Evolutionary conservation across 768 basidiomycete genomes (phyloP), one percentile per base, ranked within the genome.

Genomic region (Russula compacta): DNA sequence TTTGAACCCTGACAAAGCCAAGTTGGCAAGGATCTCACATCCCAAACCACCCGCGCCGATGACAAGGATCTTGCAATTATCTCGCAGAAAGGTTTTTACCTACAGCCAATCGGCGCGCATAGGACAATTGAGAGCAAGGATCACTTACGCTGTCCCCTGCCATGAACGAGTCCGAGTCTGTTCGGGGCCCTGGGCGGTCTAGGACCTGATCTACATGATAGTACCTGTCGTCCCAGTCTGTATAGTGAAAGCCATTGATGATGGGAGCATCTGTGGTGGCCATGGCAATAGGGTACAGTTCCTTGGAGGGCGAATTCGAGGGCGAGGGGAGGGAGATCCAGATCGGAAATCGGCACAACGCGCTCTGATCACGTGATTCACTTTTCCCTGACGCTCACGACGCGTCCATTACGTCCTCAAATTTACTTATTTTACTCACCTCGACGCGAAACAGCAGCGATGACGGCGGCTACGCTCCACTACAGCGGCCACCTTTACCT

Each of bases 11-110:
- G 92, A 89, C 67, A 98, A 75, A 24, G 97, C 95, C 53, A 99
- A 82, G 74, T 98, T 97, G 61, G 95, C 90, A 44, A 99, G 79
- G 66, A 98, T 98, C 78, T 99, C 97, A 74, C 89, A 99, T 11
- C 97, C 97, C 44, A 99, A 78, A 58, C 97, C 97, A 38, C 97
- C 97, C 33, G 97, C 97, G 36, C 97, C 97, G 69, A 99, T 98
- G 65, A 98, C 95, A 46, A 98, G 83, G 67, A 98, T 88, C 78
- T 97, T 98, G 71, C 88, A 87, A 64, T 87, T 76, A 49, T 83
- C 80, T 55, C 93, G 76, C 17, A 99, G 78, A 70, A 98, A 95
- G 56, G 81, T 77, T 70, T 95, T 98, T 53, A 93, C 89, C 94
- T 97, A 65, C 9, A 29, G 24, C 24, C 24, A 29, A 29, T 29